A percentile compares a stretch with the other conserved stretches of the same genome.
Conservation (phyloP, 1,284 basidiomycete genomes). For the Papiliotrema laurentii region DNA sequence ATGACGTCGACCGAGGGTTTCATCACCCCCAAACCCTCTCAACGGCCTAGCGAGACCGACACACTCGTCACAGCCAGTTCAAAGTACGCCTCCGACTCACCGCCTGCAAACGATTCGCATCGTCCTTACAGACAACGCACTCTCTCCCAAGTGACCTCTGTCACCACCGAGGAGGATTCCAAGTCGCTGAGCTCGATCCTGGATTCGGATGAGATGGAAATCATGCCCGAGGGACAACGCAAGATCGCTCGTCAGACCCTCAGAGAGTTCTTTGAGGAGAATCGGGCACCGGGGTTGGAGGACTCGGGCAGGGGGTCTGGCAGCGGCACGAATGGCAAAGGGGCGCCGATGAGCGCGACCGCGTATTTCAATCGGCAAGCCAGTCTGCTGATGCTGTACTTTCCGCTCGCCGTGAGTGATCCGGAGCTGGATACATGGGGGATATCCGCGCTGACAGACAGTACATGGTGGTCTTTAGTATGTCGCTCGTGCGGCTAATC, state of each 20-base stretch:
- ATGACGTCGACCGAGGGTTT: neutral
- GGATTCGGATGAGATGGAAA: constrained; percentile 5
- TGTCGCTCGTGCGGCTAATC: constrained; percentile 38
- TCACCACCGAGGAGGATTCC: neutral
- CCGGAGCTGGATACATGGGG: neutral
- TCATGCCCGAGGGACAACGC: constrained; percentile 1
- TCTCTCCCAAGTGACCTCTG: too few relatives aligned
- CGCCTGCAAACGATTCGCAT: neutral
- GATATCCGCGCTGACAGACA: constrained; percentile 7
- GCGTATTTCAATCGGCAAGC: constrained; percentile 46
- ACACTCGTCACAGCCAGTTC: constrained; percentile 19
- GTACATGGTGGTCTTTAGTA: constrained; percentile 41
- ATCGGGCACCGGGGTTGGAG: constrained; percentile 10
- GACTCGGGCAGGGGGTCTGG: constrained; percentile 4
- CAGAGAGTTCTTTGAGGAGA: constrained; percentile 34
- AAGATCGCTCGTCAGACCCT: constrained; percentile 19
- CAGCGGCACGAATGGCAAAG: neutral
- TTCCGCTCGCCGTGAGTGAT: constrained; percentile 42
- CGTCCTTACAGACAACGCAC: neutral
- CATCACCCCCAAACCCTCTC: neutral
- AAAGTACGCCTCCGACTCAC: neutral
- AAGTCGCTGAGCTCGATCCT: neutral
- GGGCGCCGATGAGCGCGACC: constrained; percentile 28
- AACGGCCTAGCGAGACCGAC: constrained; percentile 17
- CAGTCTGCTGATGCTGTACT: constrained; percentile 45